Evolutionary conservation across 106 monocot genomes (phyloP), one percentile per base, ranked within the genome.

Genomic region (Apostasia shenzhenica): DNA sequence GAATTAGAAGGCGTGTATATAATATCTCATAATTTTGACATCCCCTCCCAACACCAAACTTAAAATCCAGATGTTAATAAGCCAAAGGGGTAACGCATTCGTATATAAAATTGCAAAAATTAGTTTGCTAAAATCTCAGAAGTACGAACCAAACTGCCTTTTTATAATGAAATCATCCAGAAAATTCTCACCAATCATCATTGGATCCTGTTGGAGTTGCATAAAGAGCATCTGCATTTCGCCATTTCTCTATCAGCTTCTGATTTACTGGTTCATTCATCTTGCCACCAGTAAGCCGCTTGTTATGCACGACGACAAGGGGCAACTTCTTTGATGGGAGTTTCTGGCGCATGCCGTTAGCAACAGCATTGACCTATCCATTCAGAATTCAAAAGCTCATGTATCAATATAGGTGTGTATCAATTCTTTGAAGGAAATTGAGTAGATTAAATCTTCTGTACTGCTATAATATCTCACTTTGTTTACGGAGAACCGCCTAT

Each of bases 191-290:
- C 93, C 93, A 94, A 69, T 94, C 93, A 82, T 94, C 93, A 81
- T 94, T 94, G 43, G 93, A 94, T 54, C 93, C 89, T 45, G 89
- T 89, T 57, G 93, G 93, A 67, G 93, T 94, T 61, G 84, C 88
- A 84, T 94, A 94, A 59, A 94, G 70, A 62, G 86, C 84, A 94
- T 94, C 84, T 59, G 86, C 81, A 78, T 87, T 80, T 74, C 72
- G 86, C 89, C 89, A 89, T 69, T 94, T 94, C 73, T 94, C 89
- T 13, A 86, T 54, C n/a, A 89, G 55, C 69, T 84, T 94, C 45
- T n/a, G 56, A 43, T 81, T 85, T 57, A 46, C 2, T 41, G 81
- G 80, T 64, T 84, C 80, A 55, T 74, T 57, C 82, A 83, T 78
- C 71, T 77, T 81, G 45, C 67, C 78, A 59, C 78, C 82, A 48